Evolutionary conservation across 345 rosid species (phyloP).

Genomic region (Heritiera fomes): DNA sequence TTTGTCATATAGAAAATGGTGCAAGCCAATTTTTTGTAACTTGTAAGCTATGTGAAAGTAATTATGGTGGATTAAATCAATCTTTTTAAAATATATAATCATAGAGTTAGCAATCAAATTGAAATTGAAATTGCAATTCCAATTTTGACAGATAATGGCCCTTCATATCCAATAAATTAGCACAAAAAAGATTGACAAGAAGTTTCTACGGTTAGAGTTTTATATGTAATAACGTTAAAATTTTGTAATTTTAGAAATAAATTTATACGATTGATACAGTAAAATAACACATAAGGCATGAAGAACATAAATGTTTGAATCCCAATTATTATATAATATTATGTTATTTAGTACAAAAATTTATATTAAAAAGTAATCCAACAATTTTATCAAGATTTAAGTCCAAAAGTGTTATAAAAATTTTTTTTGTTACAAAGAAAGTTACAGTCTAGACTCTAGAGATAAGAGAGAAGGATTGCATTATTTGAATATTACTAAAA

Average conservation of each 20-base stretch:
- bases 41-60: background rate
- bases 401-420: background rate
- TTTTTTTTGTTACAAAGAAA: too few species aligned
- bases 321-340: background rate
- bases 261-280: too few species aligned
- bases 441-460: too few species aligned
- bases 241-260: too few species aligned
- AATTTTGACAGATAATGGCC: background rate
- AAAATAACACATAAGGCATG: too few species aligned
- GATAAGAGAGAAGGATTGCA: too few species aligned
- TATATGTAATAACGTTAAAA: too few species aligned
- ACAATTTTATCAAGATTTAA: background rate
- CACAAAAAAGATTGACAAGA: too few species aligned
- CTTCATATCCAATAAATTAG: background rate
- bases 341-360: too few species aligned
- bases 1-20: background rate
- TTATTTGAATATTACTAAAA: too few species aligned
- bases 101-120: background rate
- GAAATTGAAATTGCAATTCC: background rate
- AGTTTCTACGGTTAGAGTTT: too few species aligned
- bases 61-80: background rate
- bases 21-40: background rate
- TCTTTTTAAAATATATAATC: background rate
- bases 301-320: too few species aligned
- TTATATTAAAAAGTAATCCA: background rate